These are phyloP conservation scores for Solanum aculeatissimum DNA, from an alignment of 305 asterid genomes.

Conservation along the genomic window DNA sequence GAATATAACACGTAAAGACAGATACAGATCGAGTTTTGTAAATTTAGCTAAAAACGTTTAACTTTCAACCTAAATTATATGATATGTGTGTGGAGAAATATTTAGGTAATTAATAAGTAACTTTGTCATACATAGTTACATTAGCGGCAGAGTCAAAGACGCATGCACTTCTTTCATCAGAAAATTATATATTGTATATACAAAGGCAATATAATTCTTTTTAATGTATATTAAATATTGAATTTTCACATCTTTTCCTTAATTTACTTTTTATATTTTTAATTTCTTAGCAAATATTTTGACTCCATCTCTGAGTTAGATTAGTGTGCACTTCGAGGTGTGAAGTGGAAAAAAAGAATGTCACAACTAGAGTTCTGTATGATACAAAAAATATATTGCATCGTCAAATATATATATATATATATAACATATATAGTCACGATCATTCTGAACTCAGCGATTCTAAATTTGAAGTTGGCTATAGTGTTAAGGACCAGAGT, in stretches of 20 bases:
- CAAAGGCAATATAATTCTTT: not conserved
- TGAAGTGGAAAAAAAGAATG: too few species aligned
- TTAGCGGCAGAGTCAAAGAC: not conserved
- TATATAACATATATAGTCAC: not conserved
- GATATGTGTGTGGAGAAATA: not conserved
- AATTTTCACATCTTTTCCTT: too few species aligned
- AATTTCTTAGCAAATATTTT: not conserved
- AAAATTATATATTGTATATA: not conserved
- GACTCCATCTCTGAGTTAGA: not conserved
- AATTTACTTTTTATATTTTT: not conserved
- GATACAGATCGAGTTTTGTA: not conserved
- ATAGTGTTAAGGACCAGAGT: not conserved
- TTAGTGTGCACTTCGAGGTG: not conserved
- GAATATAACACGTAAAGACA: rapidly evolving
- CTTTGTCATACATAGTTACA: not conserved
- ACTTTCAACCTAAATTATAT: not conserved
- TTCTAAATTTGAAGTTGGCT: not conserved
- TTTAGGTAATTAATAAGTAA: not conserved
- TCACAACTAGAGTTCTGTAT: too few species aligned
- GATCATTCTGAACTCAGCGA: not conserved
- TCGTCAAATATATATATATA: not conserved
- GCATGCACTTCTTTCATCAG: not conserved
- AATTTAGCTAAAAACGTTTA: not conserved
- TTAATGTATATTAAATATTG: too few species aligned
- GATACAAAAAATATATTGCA: not conserved